These are phyloP conservation scores for Aspergillus alliaceus DNA, from an alignment of 2,329 filamentous ascomycete species.

Conservation along the genomic window DNA sequence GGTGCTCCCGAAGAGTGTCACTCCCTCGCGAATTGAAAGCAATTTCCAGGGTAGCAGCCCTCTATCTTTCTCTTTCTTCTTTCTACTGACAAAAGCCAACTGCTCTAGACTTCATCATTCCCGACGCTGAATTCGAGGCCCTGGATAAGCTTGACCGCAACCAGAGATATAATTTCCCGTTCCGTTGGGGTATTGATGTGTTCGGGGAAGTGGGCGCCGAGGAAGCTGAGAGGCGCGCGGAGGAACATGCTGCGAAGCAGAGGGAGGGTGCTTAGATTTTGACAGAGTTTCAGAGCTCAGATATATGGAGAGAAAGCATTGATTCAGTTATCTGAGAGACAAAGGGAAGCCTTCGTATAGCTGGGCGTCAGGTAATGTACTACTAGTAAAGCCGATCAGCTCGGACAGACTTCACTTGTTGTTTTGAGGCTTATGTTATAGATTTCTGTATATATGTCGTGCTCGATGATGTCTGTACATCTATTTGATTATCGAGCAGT, in stretches of 20 bases:
- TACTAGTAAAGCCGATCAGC: no score
- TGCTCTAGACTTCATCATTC: slow-evolving; percentile 31
- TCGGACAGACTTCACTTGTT: no score
- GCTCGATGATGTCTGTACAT: no score
- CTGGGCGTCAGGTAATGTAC: no score
- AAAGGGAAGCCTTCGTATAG: no score
- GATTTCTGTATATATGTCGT: neutral
- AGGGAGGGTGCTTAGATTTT: slow-evolving; percentile 11
- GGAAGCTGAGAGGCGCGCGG: slow-evolving; percentile 30
- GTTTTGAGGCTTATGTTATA: neutral
- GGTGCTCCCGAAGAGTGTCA: slow-evolving; percentile 58
- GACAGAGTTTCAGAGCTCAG: neutral
- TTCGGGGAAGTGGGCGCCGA: slow-evolving; percentile 38
- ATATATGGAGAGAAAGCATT: no score
- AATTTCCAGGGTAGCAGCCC: slow-evolving; percentile 45
- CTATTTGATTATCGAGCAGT: no score
- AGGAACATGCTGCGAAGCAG: slow-evolving; percentile 27
- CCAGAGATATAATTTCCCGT: slow-evolving; percentile 39
- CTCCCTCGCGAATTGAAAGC: slow-evolving; percentile 50
- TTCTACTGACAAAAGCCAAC: neutral
- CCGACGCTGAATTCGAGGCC: slow-evolving; percentile 34
- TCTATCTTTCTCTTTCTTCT: neutral
- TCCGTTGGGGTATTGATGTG: slow-evolving; percentile 39
- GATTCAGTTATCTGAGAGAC: no score
- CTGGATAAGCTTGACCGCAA: slow-evolving; percentile 37